These are phyloP conservation scores for Ogataea dorogensis DNA, from an alignment of 805 yeast species.

Conservation along the genomic window DNA sequence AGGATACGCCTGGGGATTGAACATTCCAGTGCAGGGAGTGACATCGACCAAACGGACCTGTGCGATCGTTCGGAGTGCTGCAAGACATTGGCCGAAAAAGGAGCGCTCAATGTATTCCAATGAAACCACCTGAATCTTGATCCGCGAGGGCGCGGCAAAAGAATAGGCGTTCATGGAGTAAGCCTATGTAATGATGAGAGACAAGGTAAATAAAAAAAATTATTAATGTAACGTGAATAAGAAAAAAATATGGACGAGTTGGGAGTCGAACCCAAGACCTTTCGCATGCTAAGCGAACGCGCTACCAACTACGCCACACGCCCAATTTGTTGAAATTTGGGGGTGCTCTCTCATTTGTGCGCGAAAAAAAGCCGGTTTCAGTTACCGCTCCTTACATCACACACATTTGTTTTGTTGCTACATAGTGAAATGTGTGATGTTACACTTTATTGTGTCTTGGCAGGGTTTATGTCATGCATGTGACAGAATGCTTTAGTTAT, in stretches of 20 bases:
- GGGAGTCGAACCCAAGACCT: slow-evolving; percentile 80
- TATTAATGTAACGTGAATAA: neutral
- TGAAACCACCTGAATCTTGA: slow-evolving; percentile 69
- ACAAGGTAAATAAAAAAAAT: slow-evolving; percentile 2
- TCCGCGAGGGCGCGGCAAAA: slow-evolving; percentile 63
- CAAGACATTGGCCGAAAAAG: slow-evolving; percentile 44
- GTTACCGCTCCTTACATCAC: too few relatives aligned
- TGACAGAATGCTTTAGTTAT: too few relatives aligned
- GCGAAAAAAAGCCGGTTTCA: too few relatives aligned
- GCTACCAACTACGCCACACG: slow-evolving; percentile 82
- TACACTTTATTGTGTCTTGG: too few relatives aligned
- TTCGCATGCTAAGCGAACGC: slow-evolving; percentile 79
- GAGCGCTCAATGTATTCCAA: slow-evolving; percentile 45
- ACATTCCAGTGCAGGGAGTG: slow-evolving; percentile 59
- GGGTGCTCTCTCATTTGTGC: too few relatives aligned
- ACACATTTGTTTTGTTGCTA: too few relatives aligned
- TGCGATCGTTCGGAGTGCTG: slow-evolving; percentile 43
- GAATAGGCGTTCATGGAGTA: slow-evolving; percentile 39
- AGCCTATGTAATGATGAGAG: neutral
- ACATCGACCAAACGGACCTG: slow-evolving; percentile 78
- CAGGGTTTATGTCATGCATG: too few relatives aligned
- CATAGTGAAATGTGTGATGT: too few relatives aligned
- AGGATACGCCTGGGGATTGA: slow-evolving; percentile 86
- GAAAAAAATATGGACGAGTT: slow-evolving; percentile 52
- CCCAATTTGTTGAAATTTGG: slow-evolving; percentile 36